A percentile compares a stretch with the other conserved stretches of the same genome.
phyloP scores from a whole-genome alignment of 768 basidiomycete species.

The Dacryopinax spathularia region DNA sequence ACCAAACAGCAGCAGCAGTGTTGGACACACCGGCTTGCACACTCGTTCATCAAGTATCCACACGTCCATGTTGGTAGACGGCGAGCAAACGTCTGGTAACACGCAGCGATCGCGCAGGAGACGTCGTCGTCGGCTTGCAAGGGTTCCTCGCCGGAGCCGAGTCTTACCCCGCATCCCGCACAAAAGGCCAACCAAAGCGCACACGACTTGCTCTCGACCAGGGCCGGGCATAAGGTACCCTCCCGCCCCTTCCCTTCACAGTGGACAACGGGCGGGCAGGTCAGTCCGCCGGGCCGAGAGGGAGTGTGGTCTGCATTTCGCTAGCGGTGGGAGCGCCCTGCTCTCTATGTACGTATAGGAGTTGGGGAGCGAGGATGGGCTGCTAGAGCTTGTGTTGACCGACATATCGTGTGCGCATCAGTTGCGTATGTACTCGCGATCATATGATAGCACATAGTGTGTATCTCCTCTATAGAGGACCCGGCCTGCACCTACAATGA shows the following conservation, averaged over 20 bases:
- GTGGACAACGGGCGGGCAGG: background rate
- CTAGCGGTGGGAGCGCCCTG: constrained; percentile 2
- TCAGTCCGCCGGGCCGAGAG: background rate
- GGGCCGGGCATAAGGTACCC: background rate
- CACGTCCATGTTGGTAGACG: background rate
- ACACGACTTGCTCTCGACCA: background rate
- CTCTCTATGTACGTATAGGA: background rate
- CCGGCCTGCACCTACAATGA: too few species aligned
- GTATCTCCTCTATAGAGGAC: background rate
- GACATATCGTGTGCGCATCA: background rate
- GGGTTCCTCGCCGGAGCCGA: background rate
- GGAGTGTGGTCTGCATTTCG: background rate
- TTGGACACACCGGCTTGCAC: background rate
- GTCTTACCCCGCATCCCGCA: background rate
- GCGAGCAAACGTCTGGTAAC: background rate
- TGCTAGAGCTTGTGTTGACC: constrained; percentile 3
- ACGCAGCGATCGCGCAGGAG: background rate
- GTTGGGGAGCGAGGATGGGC: background rate
- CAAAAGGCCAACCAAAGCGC: background rate
- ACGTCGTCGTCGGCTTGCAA: background rate
- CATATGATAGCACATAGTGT: background rate
- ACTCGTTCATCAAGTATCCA: background rate
- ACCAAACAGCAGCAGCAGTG: background rate
- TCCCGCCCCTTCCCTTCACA: background rate
- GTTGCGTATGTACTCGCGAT: background rate